Base-by-base conservation (phyloP, 106 monocot species). In the Dendrobium chrysotoxum region DNA sequence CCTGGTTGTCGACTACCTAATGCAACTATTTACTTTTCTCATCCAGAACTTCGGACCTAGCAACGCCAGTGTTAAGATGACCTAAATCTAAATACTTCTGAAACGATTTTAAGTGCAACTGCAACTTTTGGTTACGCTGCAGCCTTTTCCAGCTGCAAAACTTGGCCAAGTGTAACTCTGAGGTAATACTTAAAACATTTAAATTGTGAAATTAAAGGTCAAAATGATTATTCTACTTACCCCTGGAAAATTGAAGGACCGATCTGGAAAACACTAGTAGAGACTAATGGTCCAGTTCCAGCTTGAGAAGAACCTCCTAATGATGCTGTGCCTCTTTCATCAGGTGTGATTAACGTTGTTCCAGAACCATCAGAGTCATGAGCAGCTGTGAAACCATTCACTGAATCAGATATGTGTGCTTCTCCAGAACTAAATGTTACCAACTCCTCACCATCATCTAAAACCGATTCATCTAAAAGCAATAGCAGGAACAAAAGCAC, bases 201-300 rank as follows among this genome's bases (percentile, higher is more conserved):
- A 15, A 70, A 13, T 35, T 70, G 16, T 70, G 12, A 70, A 65
- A 65, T 8, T 11, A 65, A 25, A 65, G 64, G 26, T 26, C n/a
- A 61, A 61, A 65, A 26, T 26, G 26, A 65, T 3, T 54, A 31
- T 31, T 61, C 55, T 6, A 78, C 77, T 70, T 83, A 95, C 95
- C 84, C 82, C 87, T 95, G 90, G 76, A 95, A 91, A 72, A 95
- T 55, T 44, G 95, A 95, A 83, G 92, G 39, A n/a, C 92, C 87
- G 55, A 83, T 89, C 53, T 81, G 84, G 21, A 89, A 81, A 68
- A 81, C 68, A 77, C 77, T 66, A 50, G 77, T 75, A 8, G 95
- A 87, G 18, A 50, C 61, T 76, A 86, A 78, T 70, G 79, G 70
- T 83, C 40, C 86, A 76, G 65, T 83, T 72, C 75, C 82, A 77